phyloP scores from a whole-genome alignment of 2,329 filamentous ascomycete species.

The Cercospora berteroae region DNA sequence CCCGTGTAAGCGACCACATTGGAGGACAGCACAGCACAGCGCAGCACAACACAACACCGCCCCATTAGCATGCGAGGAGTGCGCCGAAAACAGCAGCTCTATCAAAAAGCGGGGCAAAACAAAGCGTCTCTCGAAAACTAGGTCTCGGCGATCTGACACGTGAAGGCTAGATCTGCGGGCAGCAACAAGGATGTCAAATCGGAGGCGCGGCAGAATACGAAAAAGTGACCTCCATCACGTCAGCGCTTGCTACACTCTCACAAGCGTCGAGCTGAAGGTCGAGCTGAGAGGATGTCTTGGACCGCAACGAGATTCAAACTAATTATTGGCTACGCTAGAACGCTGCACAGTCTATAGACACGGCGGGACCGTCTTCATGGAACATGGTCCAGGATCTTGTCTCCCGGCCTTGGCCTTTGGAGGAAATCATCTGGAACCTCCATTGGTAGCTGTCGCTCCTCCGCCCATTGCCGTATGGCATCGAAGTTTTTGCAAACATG shows the following conservation, averaged over 20 bases:
- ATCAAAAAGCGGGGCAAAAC: not conserved
- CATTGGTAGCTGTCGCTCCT: constrained; percentile 53
- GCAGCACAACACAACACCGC: not conserved
- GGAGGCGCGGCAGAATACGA: not conserved
- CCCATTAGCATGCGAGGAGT: not conserved
- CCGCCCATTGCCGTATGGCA: constrained; percentile 54
- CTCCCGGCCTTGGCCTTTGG: constrained; percentile 18
- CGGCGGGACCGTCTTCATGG: constrained; percentile 1
- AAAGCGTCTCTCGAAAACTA: not conserved
- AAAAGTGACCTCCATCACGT: not conserved
- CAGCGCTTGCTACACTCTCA: not conserved
- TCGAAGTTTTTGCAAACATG: constrained; percentile 61
- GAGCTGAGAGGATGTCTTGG: not conserved
- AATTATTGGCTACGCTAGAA: not conserved
- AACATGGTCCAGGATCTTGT: constrained; percentile 17
- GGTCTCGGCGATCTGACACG: not conserved
- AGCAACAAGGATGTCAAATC: not conserved
- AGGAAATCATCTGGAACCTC: constrained; percentile 28
- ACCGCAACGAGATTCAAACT: not conserved
- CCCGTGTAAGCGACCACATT: not conserved
- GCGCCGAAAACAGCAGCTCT: not conserved
- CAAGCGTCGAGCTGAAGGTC: not conserved
- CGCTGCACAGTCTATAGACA: not conserved
- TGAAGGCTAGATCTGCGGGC: not conserved
- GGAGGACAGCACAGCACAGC: not conserved